Conservation (phyloP, 768 basidiomycete genomes). For the Auriculariales sp. region DNA sequence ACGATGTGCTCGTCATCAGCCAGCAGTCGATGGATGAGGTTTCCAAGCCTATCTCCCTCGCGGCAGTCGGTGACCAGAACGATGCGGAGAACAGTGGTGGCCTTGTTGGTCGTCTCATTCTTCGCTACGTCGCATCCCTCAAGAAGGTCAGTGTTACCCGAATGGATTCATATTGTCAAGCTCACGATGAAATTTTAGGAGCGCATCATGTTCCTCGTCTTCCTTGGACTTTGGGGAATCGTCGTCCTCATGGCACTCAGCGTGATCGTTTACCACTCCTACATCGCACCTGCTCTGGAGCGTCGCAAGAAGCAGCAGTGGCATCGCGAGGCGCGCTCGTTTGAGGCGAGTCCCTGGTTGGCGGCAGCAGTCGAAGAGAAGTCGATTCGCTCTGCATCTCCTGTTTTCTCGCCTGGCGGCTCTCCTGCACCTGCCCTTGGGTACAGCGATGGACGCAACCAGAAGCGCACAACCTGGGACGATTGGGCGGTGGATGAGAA, state of each 20-base stretch:
- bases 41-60: constrained; percentile 55
- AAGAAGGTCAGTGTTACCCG: too few relatives aligned
- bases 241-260: constrained; percentile 69
- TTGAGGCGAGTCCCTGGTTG: constrained; percentile 18
- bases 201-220: constrained; percentile 68
- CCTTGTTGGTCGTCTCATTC: constrained; percentile 57
- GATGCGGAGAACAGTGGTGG: constrained; percentile 35
- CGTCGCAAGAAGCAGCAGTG: constrained; percentile 33
- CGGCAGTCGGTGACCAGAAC: constrained; percentile 60
- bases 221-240: constrained; percentile 70
- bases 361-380: constrained; percentile 23
- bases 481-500: constrained; percentile 8
- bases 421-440: constrained; percentile 21
- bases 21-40: constrained; percentile 57
- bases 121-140: constrained; percentile 55
- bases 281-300: constrained; percentile 33
- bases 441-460: constrained; percentile 10
- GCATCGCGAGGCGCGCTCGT: constrained; percentile 31
- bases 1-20: constrained; percentile 64
- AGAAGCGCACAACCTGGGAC: constrained; percentile 13
- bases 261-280: constrained; percentile 62
- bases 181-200: too few relatives aligned
- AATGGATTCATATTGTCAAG: too few relatives aligned
- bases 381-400: constrained; percentile 32
- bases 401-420: too few relatives aligned